Base-by-base conservation (phyloP, 1,139 yeast genomes). In the Pichia sp. region DNA sequence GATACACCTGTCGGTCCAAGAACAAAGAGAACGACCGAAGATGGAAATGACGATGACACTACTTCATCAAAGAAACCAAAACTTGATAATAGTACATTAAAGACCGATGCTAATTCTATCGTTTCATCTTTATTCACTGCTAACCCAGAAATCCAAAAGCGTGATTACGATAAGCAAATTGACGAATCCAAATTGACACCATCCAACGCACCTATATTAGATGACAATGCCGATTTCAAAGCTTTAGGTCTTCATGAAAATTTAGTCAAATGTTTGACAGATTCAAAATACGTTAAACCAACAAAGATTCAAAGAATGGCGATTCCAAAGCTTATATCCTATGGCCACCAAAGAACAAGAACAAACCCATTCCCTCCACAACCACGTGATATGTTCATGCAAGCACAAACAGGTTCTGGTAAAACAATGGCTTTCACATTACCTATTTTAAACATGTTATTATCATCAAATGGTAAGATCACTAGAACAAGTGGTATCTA, bases 331-430 rank as follows among this genome's bases (percentile, higher is more conserved):
- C 67, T 93, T 49, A 37, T 47, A 8, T 45, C 46, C 3, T 35
- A 42, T 12, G 46, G 44, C 8, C 59, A 46, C 83, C 51, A 63
- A 48, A 2, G 68, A 75, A 18, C 76, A 81, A 40, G 67, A 28
- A 48, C 40, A 10, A 48, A 48, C 34, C 50, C 50, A 12, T 47
- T 47, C 12, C 52, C 53, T 8, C 45, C 45, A 14, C 51, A 49
- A 22, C 53, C 53, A n/a, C 50, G 75, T 30, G 97, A 91, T 66
- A 69, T 89, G 49, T 85, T 91, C 57, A 86, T 90, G 43, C 94
- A 88, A 61, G 96, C 98, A 0, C 97, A 90, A 66, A 91, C 98
- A 0, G 98, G 98, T 45, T 88, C 96, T 0, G 98, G 98, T 66
- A 91, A 91, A 64, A 90, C 98, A 0, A 68, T 91, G 51, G 83